These are phyloP conservation scores for Neonectria ditissima DNA, from an alignment of 2,329 filamentous ascomycete species.

Conservation along the genomic window DNA sequence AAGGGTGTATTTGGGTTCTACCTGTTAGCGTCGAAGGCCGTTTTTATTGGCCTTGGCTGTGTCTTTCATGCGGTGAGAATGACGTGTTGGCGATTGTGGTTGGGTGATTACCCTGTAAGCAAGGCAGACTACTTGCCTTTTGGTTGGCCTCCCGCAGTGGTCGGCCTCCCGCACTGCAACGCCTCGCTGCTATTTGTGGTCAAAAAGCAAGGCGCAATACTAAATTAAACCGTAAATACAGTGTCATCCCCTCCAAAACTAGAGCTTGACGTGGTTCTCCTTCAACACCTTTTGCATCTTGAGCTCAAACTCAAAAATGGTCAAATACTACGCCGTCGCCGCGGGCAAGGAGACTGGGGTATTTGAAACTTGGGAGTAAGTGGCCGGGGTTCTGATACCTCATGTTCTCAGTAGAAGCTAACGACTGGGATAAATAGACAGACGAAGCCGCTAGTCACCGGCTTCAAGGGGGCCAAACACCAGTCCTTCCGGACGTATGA, in stretches of 20 bases:
- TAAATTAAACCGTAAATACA: too few relatives aligned
- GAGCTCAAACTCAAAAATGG: not conserved
- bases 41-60: too few relatives aligned
- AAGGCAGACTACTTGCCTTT: not conserved
- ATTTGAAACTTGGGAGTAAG: constrained; percentile 15
- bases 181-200: not conserved
- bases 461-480: constrained; percentile 9
- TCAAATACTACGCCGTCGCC: constrained; percentile 21
- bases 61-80: not conserved
- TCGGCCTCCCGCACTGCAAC: not conserved
- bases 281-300: not conserved
- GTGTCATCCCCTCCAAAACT: too few relatives aligned
- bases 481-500: constrained; percentile 5
- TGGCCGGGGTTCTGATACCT: too few relatives aligned
- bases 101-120: not conserved
- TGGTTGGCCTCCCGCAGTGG: constrained; percentile 1
- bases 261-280: not conserved
- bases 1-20: too few relatives aligned
- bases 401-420: not conserved
- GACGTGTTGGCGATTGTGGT: not conserved
- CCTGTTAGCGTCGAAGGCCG: too few relatives aligned
- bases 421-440: not conserved
- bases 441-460: not conserved
- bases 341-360: constrained; percentile 12
- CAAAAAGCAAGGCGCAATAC: not conserved